Evolutionary conservation across 306 rosid species (phyloP).

Genomic region (Ceratonia siliqua): DNA sequence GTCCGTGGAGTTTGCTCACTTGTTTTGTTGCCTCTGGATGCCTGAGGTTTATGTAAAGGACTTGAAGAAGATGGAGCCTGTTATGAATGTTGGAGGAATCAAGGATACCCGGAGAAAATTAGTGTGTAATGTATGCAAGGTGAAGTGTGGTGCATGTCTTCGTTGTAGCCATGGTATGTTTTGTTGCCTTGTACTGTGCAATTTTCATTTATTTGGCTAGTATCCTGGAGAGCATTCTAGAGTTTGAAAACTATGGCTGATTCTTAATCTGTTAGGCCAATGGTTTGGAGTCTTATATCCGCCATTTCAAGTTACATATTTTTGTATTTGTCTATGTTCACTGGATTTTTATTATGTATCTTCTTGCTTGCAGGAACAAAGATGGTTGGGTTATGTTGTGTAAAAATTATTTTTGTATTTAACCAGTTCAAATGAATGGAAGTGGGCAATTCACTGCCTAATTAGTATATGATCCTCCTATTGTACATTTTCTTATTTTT

Average conservation of each 20-base stretch:
- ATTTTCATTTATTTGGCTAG: conserved; percentile 38
- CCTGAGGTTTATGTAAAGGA: conserved; percentile 86
- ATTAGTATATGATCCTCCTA: neutral
- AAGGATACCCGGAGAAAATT: conserved; percentile 71
- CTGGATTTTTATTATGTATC: neutral
- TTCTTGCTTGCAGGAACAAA: neutral
- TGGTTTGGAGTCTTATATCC: conserved; percentile 1
- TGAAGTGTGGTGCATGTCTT: conserved; percentile 88
- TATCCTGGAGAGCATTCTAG: conserved; percentile 6
- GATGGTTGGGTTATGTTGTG: neutral
- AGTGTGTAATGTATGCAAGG: conserved; percentile 84
- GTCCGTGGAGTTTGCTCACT: conserved; percentile 66
- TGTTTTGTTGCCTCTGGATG: conserved; percentile 92
- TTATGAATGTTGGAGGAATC: conserved; percentile 68
- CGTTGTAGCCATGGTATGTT: conserved; percentile 97
- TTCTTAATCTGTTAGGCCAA: conserved; percentile 2
- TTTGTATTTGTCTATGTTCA: conserved; percentile 20
- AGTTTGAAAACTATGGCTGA: conserved; percentile 16
- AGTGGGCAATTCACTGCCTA: neutral
- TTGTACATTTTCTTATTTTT: neutral
- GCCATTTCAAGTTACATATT: conserved; percentile 1
- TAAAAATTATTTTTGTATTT: neutral
- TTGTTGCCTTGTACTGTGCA: conserved; percentile 40
- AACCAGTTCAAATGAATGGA: neutral
- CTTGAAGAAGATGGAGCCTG: conserved; percentile 79